Conservation (phyloP, 192 early-diverging fungal genomes). For the Jimgerdemannia flammicorona region DNA sequence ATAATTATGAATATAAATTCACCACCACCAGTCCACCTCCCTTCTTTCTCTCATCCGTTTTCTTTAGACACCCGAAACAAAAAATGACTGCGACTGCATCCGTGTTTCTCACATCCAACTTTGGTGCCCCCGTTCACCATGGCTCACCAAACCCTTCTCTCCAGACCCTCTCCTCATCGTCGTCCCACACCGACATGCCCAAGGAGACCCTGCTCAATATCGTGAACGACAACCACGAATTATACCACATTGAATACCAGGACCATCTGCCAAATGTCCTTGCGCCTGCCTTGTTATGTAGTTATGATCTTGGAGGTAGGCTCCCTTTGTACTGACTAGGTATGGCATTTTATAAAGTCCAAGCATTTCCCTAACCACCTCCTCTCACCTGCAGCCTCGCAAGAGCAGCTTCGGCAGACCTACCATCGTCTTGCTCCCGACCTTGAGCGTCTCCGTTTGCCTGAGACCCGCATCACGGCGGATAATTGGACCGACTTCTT, state of each 20-base stretch:
- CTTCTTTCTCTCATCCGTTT: too few species aligned
- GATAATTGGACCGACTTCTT: not conserved
- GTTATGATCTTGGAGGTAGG: constrained; percentile 1
- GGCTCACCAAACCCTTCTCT: too few species aligned
- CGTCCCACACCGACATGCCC: not conserved
- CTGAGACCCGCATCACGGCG: not conserved
- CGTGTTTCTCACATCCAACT: too few species aligned
- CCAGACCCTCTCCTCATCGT: too few species aligned
- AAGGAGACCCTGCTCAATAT: not conserved
- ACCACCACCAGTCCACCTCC: too few species aligned
- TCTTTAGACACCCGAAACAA: too few species aligned
- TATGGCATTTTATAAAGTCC: not conserved
- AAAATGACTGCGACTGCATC: too few species aligned
- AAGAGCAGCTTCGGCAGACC: not conserved
- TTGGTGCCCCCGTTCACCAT: too few species aligned
- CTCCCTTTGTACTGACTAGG: not conserved
- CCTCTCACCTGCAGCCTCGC: not conserved
- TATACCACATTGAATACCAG: constrained; percentile 1
- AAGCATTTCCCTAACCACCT: not conserved
- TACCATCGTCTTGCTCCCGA: not conserved
- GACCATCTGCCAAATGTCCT: constrained; percentile 2
- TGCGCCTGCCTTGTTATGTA: not conserved
- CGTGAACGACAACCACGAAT: not conserved
- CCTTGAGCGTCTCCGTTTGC: not conserved
- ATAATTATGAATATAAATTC: too few species aligned